Evolutionary conservation across 768 basidiomycete species (phyloP), one percentile per base, ranked within the genome.

Genomic region (Lactarius quietus): DNA sequence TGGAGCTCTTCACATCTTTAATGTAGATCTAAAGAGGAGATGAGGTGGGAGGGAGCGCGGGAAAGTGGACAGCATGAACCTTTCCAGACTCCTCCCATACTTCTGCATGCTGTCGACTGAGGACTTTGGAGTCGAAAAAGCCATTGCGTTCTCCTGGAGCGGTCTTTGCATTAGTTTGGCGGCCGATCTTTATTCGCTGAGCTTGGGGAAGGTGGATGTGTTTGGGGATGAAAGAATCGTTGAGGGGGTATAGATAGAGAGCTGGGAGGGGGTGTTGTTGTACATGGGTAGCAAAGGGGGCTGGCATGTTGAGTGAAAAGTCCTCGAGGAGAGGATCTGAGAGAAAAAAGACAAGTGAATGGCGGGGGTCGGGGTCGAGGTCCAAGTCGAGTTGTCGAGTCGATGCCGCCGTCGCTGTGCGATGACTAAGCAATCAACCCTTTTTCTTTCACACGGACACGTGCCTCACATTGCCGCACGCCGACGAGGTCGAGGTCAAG

Each of bases 1-100:
- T 99, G 1, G 93, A 95, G 69, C 91, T 93, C 80, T 96, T 96
- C 74, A 98, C 94, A 76, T 98, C 97, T 77, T 94, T 96, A 82
- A 99, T 98, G 81, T 79, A 96, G 76, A 98, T 95, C 94, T 98
- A 63, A 52, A 43, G 35, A 56, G 36, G 63, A 65, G 60, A 69
- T 65, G 64, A 66, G 60, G 39, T 52, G 61, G 62, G 48, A 41
- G 67, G 66, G 68, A 69, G 52, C 66, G 57, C 39, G 62, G 52
- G 41, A 51, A 63, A 54, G 60, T 59, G 55, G 59, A 55, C n/a
- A 10, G 6, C 14, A 73, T 80, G 57, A 57, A 93, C 95, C 86
- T 96, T 96, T 54, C 85, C 86, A 51, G 77, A 80, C 66, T 96
- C 93, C 78, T 93, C 95, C 96, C 90, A 99, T n/a, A 99, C 92